Base-by-base conservation (phyloP, 768 basidiomycete genomes). In the Tylopilus felleus region DNA sequence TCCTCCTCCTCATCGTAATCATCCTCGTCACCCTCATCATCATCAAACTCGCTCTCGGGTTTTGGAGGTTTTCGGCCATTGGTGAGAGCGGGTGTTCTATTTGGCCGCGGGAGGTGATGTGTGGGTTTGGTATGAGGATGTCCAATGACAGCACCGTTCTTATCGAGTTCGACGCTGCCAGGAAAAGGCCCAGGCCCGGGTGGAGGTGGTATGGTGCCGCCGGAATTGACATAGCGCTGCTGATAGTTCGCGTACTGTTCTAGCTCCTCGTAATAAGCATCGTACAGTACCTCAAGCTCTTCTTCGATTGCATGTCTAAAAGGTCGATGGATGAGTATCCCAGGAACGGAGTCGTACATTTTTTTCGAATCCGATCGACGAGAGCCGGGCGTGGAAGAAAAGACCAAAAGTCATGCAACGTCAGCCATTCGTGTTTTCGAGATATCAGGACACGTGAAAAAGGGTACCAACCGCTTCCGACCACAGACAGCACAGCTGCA, bases 251-350 rank as follows among this genome's bases (percentile, higher is more conserved):
- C 97, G 84, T 98, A 98, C 78, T 90, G 87, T 82, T 97, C 93
- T 80, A 99, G 88, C 82, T 98, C 96, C 74, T 97, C 93, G 85
- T 98, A 98, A 83, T 98, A 99, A 79, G 95, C 94, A 83, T 98
- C 96, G 84, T 99, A 99, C 77, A 98, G 87, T 78, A 94, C 92
- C 80, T 98, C 93, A 74, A 99, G 89, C 80, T 99, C 97, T 78
- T 95, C 92, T 80, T 99, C 97, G 79, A 99, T 98, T 60, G 95
- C 95, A 78, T 89, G 88, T 65, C 92, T 95, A 67, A 63, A 45
- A 60, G 42, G 49, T 38, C 56, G 61, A 41, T 57, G 50, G 57
- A 60, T 52, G 47, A 49, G 52, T 31, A 53, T 48, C 56, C 23
- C 55, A 45, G 49, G 45, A 36, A 51, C 28, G 53, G 28, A 36